Evolutionary conservation across 2,329 filamentous ascomycete species (phyloP), one percentile per base, ranked within the genome.

Genomic region (Rugonectria rugulosa): DNA sequence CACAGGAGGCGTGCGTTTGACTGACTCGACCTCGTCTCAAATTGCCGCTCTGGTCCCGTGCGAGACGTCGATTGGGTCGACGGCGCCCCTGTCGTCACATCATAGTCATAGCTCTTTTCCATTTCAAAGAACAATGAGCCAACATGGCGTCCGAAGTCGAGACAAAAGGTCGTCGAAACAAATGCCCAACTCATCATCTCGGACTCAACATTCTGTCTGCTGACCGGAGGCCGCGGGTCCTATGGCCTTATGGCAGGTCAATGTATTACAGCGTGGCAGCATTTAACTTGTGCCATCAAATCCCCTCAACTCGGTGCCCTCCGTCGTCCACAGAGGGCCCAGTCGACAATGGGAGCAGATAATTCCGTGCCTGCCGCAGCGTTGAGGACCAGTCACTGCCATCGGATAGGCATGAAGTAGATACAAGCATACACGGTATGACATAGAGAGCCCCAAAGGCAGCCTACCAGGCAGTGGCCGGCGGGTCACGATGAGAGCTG

Each of bases 351-450:
- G 21, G 9, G 34, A 41, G 34, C 34, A 50, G 50, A 27, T 44
- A 23, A 49, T 27, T 56, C 46, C 46, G 53, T 56, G 53, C 46
- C 45, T 56, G 46, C 53, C 46, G 40, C 41, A 40, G 23, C 53
- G n/a, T n/a, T n/a, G n/a, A n/a, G n/a, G 23, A 54, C 23, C 27
- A 20, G 34, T n/a, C n/a, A n/a, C 38, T 38, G 34, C 31, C 40
- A 21, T 44, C 26, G 20, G 26, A 44, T 40, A 20, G 29, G 41
- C 46, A 48, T 37, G 34, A 12, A 31, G 29, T 37, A 51, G 47
- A 37, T 43, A 41, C 36, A 31, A 47, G 40, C 34, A n/a, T 27
- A 23, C 17, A 31, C 24, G 21, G 32, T 20, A 41, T 34, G 46
- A 12, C 34, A 24, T 29, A 6, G 37, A 23, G 49, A 21, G 42